A percentile compares a stretch with the other conserved stretches of the same genome.
Conservation (phyloP, 129 eudicot genomes). For the Calendula officinalis region DNA sequence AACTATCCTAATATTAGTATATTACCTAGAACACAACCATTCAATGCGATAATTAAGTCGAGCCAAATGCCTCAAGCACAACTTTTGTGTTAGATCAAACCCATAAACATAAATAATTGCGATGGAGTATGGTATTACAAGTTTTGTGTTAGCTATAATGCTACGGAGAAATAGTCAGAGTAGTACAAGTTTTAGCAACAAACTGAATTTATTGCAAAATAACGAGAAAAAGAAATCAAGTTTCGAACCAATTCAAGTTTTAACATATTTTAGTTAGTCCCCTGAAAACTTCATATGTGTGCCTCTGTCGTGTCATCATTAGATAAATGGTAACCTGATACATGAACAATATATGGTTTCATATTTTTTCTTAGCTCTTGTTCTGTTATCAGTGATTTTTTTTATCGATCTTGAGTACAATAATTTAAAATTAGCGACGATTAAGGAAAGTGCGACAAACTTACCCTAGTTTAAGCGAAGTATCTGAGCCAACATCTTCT, state of each 20-base stretch:
- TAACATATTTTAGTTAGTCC: not conserved
- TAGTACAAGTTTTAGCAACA: not conserved
- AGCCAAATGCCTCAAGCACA: too few relatives aligned
- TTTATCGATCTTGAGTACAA: not conserved
- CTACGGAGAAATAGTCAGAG: too few relatives aligned
- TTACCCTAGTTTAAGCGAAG: conserved; percentile 54
- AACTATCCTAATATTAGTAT: too few relatives aligned
- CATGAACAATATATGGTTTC: not conserved
- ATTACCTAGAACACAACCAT: too few relatives aligned
- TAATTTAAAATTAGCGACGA: not conserved
- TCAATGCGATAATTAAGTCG: too few relatives aligned
- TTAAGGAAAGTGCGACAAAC: not conserved
- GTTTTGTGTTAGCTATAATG: too few relatives aligned
- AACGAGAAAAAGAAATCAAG: not conserved
- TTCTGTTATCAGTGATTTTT: not conserved
- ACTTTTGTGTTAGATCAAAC: too few relatives aligned
- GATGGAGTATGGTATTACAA: not conserved
- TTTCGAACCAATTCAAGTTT: not conserved
- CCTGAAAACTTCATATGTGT: not conserved
- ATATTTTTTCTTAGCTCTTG: not conserved
- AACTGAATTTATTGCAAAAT: not conserved
- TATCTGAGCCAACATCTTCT: conserved; percentile 50
- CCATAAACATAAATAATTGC: not conserved
- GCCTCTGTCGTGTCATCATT: not conserved
- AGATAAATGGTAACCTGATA: conserved; percentile 21